Percentiles rank a stretch among this genome's conserved stretches.
These are phyloP conservation scores for Amylostereum areolatum DNA, from an alignment of 1,284 basidiomycete species.

Conservation along the genomic window DNA sequence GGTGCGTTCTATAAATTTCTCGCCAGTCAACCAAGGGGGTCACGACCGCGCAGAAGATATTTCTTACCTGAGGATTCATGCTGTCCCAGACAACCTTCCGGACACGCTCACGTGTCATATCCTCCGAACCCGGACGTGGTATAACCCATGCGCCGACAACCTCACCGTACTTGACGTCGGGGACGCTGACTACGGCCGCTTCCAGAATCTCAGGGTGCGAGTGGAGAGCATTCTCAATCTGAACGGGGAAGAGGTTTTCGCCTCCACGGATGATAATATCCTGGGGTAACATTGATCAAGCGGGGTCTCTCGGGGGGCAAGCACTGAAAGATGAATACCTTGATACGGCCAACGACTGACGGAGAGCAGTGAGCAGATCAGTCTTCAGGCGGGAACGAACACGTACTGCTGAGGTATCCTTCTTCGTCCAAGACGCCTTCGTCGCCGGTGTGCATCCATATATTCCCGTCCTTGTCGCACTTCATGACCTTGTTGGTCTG, in stretches of 20 bases:
- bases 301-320: background rate
- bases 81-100: constrained; percentile 42
- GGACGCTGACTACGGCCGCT: constrained; percentile 71
- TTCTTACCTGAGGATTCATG: constrained; percentile 72
- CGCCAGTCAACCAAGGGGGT: background rate
- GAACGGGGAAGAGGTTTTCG: constrained; percentile 83
- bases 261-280: constrained; percentile 88
- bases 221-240: constrained; percentile 76
- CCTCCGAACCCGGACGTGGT: constrained; percentile 32
- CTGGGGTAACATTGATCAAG: constrained; percentile 22
- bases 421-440: constrained; percentile 79
- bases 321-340: constrained; percentile 32
- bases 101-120: constrained; percentile 45
- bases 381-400: background rate
- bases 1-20: constrained; percentile 56
- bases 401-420: constrained; percentile 69
- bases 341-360: constrained; percentile 72
- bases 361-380: background rate
- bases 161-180: constrained; percentile 66
- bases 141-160: constrained; percentile 77
- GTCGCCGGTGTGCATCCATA: constrained; percentile 87
- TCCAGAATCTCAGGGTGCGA: constrained; percentile 60
- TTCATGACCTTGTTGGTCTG: constrained; percentile 65
- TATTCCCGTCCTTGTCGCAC: constrained; percentile 44
- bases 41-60: background rate